These are phyloP conservation scores for Daldinia sp. DNA, from an alignment of 2,329 filamentous ascomycete genomes.

Conservation along the genomic window DNA sequence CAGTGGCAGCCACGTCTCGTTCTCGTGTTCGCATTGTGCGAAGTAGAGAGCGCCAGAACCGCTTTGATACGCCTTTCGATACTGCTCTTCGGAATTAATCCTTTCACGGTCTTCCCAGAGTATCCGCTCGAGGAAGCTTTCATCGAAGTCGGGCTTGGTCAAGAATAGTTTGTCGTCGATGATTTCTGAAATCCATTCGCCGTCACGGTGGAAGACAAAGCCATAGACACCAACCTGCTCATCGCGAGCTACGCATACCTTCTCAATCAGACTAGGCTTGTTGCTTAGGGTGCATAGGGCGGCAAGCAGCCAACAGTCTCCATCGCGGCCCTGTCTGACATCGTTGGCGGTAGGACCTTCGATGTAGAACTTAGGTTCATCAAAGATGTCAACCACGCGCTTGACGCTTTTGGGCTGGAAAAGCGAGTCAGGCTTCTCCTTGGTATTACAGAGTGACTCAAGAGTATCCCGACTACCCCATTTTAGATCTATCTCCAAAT, in stretches of 20 bases:
- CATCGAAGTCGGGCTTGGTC: conserved; percentile 71
- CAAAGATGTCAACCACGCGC: conserved; percentile 80
- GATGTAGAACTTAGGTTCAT: conserved; percentile 80
- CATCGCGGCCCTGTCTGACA: conserved; percentile 80
- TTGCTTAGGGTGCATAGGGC: conserved; percentile 82
- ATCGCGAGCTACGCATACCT: conserved; percentile 78
- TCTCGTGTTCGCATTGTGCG: conserved; percentile 74
- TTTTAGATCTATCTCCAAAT: conserved; percentile 83
- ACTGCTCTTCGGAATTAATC: conserved; percentile 67
- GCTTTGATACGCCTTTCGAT: conserved; percentile 73
- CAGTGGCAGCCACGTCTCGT: conserved; percentile 79
- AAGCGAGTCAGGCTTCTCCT: conserved; percentile 33
- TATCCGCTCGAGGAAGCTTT: conserved; percentile 63
- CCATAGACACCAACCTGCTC: conserved; percentile 84
- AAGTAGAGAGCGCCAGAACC: conserved; percentile 78
- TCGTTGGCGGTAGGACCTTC: conserved; percentile 82
- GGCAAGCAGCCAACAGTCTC: conserved; percentile 90
- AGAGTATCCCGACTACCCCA: conserved; percentile 64
- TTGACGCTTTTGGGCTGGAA: conserved; percentile 70
- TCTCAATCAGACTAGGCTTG: conserved; percentile 77
- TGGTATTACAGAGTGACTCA: conserved; percentile 57
- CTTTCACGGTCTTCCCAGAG: conserved; percentile 61
- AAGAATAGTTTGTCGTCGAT: conserved; percentile 70
- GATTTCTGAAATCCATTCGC: conserved; percentile 75
- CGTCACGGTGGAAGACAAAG: conserved; percentile 85